Conservation (phyloP, 192 early-diverging fungal species). For the Pilobolus umbonatus region DNA sequence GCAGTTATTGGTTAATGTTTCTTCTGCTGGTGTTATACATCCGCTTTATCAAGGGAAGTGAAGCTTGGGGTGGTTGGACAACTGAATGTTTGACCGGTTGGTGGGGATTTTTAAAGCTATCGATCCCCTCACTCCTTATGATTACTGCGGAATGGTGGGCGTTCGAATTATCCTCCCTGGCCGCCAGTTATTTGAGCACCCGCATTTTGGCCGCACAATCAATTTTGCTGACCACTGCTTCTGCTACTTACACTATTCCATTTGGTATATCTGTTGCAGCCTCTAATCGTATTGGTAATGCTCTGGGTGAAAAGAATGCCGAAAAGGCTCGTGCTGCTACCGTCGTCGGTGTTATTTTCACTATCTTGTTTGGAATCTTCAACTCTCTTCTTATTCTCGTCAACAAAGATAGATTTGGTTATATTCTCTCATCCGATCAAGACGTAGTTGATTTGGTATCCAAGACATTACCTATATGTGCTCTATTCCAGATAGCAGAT, state of each 20-base stretch:
- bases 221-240: constrained; percentile 68
- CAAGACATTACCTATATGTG: constrained; percentile 71
- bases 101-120: constrained; percentile 61
- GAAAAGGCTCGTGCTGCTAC: constrained; percentile 48
- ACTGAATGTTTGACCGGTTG: constrained; percentile 58
- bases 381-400: constrained; percentile 49
- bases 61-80: constrained; percentile 89
- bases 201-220: constrained; percentile 78
- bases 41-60: constrained; percentile 52
- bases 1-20: constrained; percentile 75
- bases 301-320: constrained; percentile 56
- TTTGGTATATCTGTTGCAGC: constrained; percentile 77
- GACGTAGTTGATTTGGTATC: constrained; percentile 69
- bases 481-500: constrained; percentile 73
- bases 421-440: constrained; percentile 62
- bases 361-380: constrained; percentile 45
- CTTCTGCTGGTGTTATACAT: constrained; percentile 62
- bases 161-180: constrained; percentile 68
- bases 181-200: constrained; percentile 71
- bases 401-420: constrained; percentile 55
- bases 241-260: constrained; percentile 69
- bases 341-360: constrained; percentile 44
- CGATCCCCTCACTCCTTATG: constrained; percentile 75
- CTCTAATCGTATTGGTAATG: constrained; percentile 76
- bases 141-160: constrained; percentile 76